Percentiles rank a stretch among this genome's conserved stretches.
These are phyloP conservation scores for Cutaneotrichosporon sp. DNA, from an alignment of 1,284 basidiomycete genomes.

Conservation along the genomic window DNA sequence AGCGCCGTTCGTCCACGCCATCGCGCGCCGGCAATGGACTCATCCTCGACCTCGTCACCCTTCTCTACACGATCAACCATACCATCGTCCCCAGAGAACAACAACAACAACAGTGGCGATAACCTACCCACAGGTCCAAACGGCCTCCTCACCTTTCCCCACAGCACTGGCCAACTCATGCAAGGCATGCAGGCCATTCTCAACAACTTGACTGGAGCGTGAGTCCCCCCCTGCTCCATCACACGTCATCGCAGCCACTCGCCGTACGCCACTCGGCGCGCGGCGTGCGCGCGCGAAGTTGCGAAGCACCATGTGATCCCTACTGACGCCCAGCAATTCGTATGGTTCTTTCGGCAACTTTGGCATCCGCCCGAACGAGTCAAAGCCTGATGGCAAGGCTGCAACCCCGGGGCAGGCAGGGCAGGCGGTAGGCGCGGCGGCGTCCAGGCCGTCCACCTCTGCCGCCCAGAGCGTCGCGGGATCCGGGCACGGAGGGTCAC, in stretches of 20 bases:
- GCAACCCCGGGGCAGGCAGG: not conserved
- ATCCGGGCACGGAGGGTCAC: constrained; percentile 35
- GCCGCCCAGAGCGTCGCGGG: constrained; percentile 18
- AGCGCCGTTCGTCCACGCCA: not conserved
- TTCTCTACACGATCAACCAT: constrained; percentile 41
- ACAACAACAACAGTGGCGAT: constrained; percentile 25
- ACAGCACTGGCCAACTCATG: constrained; percentile 28
- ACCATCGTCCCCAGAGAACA: constrained; percentile 39
- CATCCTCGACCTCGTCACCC: constrained; percentile 39
- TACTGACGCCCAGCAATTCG: constrained; percentile 14
- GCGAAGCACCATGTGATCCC: not conserved
- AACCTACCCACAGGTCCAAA: constrained; percentile 11
- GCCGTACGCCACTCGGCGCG: too few species aligned
- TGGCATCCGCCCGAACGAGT: constrained; percentile 8
- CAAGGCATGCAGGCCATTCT: constrained; percentile 38
- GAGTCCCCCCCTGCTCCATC: constrained; percentile 7
- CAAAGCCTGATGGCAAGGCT: constrained; percentile 1
- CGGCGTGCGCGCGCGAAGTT: constrained; percentile 1
- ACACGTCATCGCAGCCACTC: too few species aligned
- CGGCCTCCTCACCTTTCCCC: constrained; percentile 13
- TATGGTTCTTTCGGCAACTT: constrained; percentile 17
- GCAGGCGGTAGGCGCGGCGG: not conserved
- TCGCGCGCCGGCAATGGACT: constrained; percentile 28
- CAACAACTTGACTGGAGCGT: constrained; percentile 30
- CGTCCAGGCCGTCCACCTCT: constrained; percentile 1